Conservation (phyloP, 768 basidiomycete genomes). For the Russula olivacea region DNA sequence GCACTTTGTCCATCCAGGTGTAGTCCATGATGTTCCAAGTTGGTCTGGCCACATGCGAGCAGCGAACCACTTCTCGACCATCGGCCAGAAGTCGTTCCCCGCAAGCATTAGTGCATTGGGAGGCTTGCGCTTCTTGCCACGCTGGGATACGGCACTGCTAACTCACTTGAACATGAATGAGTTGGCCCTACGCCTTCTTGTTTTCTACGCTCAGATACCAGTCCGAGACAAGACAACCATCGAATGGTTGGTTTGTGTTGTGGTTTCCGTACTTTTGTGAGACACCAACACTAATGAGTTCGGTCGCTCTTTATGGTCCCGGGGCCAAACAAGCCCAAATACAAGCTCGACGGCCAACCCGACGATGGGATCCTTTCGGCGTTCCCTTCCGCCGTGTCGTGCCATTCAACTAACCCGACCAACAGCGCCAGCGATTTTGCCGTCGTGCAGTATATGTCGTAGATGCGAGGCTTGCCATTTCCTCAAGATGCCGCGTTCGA, state of each 20-base stretch:
- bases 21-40: too few species aligned
- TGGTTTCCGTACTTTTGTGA: not conserved
- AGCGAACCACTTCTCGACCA: too few species aligned
- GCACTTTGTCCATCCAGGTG: too few species aligned
- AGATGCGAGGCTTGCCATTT: conserved; percentile 61
- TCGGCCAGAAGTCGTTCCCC: too few species aligned
- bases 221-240: not conserved
- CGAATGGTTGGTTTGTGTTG: not conserved
- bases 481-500: conserved; percentile 42
- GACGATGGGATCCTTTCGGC: conserved; percentile 20
- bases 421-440: conserved; percentile 1
- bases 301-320: conserved; percentile 8
- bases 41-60: too few species aligned
- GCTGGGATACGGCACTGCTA: too few species aligned
- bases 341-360: conserved; percentile 25
- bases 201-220: conserved; percentile 1
- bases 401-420: conserved; percentile 3
- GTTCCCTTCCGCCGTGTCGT: conserved; percentile 15
- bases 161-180: too few species aligned
- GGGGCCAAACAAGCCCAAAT: conserved; percentile 24
- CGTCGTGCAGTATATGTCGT: conserved; percentile 12
- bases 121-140: too few species aligned
- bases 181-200: not conserved
- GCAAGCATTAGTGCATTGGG: too few species aligned
- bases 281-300: not conserved